Evolutionary conservation across 2,329 filamentous ascomycete species (phyloP).

Genomic region (Alternaria panax): DNA sequence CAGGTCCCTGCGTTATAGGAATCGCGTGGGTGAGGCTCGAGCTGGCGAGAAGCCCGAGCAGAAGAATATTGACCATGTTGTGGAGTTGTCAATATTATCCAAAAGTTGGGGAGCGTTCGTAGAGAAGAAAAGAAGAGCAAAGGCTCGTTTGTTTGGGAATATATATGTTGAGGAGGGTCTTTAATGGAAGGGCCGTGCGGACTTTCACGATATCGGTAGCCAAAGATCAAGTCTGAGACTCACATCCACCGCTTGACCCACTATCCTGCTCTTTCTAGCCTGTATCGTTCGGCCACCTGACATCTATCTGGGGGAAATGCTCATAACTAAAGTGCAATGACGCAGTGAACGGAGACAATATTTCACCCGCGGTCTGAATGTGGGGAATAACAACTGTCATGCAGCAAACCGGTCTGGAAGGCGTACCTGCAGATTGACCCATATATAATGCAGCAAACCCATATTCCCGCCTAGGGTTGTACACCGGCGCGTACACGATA

Average conservation of each 20-base stretch:
- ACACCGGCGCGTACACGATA: conserved; percentile 14
- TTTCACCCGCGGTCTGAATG: background rate
- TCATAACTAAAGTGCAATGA: conserved; percentile 6
- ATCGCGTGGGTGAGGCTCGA: conserved; percentile 23
- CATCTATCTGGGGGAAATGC: background rate
- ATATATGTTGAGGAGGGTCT: conserved; percentile 12
- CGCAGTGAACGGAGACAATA: background rate
- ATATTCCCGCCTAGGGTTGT: background rate
- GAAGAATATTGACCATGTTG: conserved; percentile 27
- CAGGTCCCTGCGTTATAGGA: conserved; percentile 17
- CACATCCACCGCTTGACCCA: conserved; percentile 20
- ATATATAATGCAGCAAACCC: conserved; percentile 1
- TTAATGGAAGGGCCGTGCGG: background rate
- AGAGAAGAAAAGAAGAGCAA: background rate
- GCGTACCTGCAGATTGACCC: conserved; percentile 4
- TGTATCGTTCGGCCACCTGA: conserved; percentile 9
- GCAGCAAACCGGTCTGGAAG: conserved; percentile 4
- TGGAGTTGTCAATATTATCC: conserved; percentile 4
- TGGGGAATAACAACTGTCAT: conserved; percentile 8
- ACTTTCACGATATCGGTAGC: conserved; percentile 5
- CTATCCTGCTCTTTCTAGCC: conserved; percentile 2
- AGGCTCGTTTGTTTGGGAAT: conserved; percentile 2
- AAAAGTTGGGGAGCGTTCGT: conserved; percentile 4
- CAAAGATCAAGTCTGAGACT: conserved; percentile 12
- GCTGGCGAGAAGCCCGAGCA: conserved; percentile 27